These are phyloP conservation scores for Starmerella vaccinii DNA, from an alignment of 805 yeast species.

Conservation along the genomic window DNA sequence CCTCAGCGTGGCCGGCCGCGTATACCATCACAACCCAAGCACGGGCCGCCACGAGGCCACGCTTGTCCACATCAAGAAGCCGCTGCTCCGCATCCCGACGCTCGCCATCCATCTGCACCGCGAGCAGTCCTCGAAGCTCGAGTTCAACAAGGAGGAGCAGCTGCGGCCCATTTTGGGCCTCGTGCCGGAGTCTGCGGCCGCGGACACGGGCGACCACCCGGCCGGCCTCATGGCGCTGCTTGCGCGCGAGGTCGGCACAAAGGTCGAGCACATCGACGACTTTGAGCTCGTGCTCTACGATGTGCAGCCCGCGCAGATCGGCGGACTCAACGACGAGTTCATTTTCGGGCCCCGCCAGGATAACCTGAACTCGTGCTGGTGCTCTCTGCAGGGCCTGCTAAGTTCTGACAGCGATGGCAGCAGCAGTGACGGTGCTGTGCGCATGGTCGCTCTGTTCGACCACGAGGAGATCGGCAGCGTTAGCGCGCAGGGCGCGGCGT, in stretches of 20 bases:
- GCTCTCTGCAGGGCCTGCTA: constrained; percentile 63
- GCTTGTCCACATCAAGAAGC: constrained; percentile 70
- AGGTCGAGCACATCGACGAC: constrained; percentile 59
- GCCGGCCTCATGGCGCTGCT: constrained; percentile 55
- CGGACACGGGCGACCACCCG: constrained; percentile 64
- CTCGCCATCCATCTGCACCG: constrained; percentile 86
- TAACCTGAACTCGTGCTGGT: constrained; percentile 77
- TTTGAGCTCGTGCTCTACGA: constrained; percentile 82
- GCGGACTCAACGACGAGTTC: constrained; percentile 85
- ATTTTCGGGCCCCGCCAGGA: constrained; percentile 86
- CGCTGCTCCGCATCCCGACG: constrained; percentile 83
- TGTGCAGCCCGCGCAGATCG: constrained; percentile 69
- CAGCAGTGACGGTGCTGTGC: constrained; percentile 30
- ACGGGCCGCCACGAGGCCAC: constrained; percentile 38
- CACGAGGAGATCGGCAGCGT: constrained; percentile 94
- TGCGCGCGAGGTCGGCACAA: constrained; percentile 52
- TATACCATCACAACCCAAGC: constrained; percentile 50
- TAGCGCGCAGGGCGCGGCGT: constrained; percentile 94
- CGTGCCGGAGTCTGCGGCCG: constrained; percentile 34
- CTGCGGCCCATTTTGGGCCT: constrained; percentile 78
- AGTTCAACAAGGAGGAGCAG: constrained; percentile 80
- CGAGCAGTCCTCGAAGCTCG: constrained; percentile 58
- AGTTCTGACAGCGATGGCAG: constrained; percentile 33
- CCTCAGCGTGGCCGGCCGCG: constrained; percentile 83
- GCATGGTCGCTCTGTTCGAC: constrained; percentile 75